Evolutionary conservation across 345 rosid species (phyloP).

Genomic region (Acer saccharum): DNA sequence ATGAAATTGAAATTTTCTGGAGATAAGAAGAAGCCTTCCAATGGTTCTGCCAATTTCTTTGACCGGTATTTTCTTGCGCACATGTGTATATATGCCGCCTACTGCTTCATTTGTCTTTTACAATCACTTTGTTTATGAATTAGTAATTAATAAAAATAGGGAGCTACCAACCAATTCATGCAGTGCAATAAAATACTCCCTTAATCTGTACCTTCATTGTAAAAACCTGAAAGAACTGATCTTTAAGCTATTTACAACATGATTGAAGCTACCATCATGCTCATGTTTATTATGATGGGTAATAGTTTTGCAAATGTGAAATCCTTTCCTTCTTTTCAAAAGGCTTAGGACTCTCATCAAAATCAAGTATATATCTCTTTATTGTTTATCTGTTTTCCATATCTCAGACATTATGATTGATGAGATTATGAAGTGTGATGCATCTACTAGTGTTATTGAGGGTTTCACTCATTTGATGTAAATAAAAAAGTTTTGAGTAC

Average conservation of each 20-base stretch:
- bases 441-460: not conserved
- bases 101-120: slow-evolving; percentile 10
- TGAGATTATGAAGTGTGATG: not conserved
- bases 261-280: not conserved
- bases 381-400: not conserved
- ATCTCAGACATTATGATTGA: not conserved
- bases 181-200: not conserved
- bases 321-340: not conserved
- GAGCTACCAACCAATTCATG: not conserved
- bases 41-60: slow-evolving; percentile 55
- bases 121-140: not conserved
- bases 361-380: not conserved
- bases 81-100: not conserved
- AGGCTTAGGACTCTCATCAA: not conserved
- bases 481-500: not conserved
- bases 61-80: slow-evolving; percentile 61
- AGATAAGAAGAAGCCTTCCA: slow-evolving; percentile 48
- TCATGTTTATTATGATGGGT: not conserved
- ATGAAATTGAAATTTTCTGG: slow-evolving; percentile 35
- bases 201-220: not conserved
- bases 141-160: not conserved
- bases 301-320: not conserved
- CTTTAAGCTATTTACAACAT: not conserved
- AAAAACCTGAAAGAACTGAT: not conserved
- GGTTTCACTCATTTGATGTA: not conserved